phyloP scores from a whole-genome alignment of 1,139 yeast species.

The Pichia sp. region DNA sequence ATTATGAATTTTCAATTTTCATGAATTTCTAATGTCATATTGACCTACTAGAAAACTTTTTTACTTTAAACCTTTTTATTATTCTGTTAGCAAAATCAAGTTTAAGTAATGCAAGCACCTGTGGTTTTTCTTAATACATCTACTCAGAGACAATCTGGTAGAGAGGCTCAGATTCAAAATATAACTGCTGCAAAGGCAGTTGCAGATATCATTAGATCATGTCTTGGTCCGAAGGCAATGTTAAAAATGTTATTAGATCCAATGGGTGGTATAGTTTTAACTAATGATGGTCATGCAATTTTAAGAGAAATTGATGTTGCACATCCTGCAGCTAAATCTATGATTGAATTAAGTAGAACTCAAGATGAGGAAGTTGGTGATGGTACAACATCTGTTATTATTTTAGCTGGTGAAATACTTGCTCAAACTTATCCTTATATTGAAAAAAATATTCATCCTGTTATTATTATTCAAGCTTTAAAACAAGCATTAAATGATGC shows the following conservation, averaged over 20 bases:
- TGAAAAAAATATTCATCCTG: slow-evolving; percentile 95
- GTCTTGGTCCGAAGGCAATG: slow-evolving; percentile 99
- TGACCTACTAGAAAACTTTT: too few relatives aligned
- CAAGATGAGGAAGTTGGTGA: slow-evolving; percentile 99
- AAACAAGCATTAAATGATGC: slow-evolving; percentile 91
- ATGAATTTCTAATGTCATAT: too few relatives aligned
- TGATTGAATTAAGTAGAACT: slow-evolving; percentile 94
- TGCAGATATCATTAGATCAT: slow-evolving; percentile 93
- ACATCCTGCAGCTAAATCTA: slow-evolving; percentile 97
- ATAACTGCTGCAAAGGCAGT: slow-evolving; percentile 99
- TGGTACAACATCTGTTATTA: slow-evolving; percentile 95
- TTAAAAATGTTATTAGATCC: slow-evolving; percentile 96
- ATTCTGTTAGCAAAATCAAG: too few relatives aligned
- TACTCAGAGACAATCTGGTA: slow-evolving; percentile 91
- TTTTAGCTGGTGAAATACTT: slow-evolving; percentile 90
- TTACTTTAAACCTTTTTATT: too few relatives aligned
- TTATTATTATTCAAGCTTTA: slow-evolving; percentile 87
- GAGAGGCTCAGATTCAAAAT: slow-evolving; percentile 94
- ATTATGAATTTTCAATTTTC: too few relatives aligned
- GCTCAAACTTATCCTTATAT: slow-evolving; percentile 93
- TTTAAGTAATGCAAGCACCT: slow-evolving; percentile 56
- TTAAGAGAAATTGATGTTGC: slow-evolving; percentile 85
- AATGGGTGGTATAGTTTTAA: slow-evolving; percentile 95
- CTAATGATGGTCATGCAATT: slow-evolving; percentile 97
- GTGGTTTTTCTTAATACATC: slow-evolving; percentile 76